Evolutionary conservation across 495 filamentous ascomycete species (phyloP), one percentile per base, ranked within the genome.

Genomic region (Opeltia flavorubescens): DNA sequence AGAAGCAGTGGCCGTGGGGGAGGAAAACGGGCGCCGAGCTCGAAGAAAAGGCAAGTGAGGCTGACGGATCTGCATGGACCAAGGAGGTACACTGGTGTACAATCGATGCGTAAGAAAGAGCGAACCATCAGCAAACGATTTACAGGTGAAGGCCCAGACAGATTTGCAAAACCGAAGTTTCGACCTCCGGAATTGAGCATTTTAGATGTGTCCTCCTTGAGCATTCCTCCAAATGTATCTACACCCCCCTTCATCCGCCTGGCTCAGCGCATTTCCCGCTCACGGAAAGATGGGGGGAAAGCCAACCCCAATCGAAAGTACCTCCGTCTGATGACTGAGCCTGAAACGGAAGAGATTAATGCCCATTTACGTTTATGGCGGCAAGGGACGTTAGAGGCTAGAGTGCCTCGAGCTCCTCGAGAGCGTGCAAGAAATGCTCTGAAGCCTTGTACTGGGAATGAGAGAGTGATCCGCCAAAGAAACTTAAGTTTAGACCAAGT

Each of bases 291-390:
- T 50, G 56, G 69, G 48, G 89, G 86, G 5, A 78, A 82, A 55
- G 74, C 80, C 46, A 86, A 79, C 43, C 87, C 86, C n/a, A 71
- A 75, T 4, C 68, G 61, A 27, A 98, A 95, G 59, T 62, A 76
- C 26, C 75, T 98, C 42, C 65, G 76, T 27, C 59, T 98, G 5
- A 80, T 77, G 28, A 89, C 77, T 23, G 69, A 68, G 20, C 55
- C 64, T 13, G 89, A 95, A 54, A 94, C 84, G 5, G 62, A 76
- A 20, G 91, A 95, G 57, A 82, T 78, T 1, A 77, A 80, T 38
- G 62, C 66, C 12, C 67, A 77, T 11, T 63, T 98, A 40, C 67
- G 65, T 18, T 72, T 82, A 46, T 98, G 91, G 91, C 81, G 76
- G 56, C 70, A 67, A 49, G 88, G 89, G 5, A 76, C 61, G 31